Evolutionary conservation across 1,284 basidiomycete species (phyloP).

Genomic region (Boletellus deceptivus): DNA sequence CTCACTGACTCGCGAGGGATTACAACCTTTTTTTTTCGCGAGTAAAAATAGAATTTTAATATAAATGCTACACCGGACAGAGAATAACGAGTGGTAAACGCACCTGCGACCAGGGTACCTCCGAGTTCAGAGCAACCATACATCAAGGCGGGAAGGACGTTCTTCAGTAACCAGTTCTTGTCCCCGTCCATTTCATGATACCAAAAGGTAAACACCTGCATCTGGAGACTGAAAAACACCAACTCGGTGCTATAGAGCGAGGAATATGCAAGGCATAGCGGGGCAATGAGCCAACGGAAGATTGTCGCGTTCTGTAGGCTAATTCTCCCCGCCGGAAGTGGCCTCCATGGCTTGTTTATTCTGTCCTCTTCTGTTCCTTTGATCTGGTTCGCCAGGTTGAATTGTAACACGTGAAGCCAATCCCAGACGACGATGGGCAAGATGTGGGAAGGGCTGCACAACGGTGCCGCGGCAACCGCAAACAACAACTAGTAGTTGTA

Average conservation of each 20-base stretch:
- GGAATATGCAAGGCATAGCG: conserved; percentile 35
- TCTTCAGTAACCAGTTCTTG: conserved; percentile 37
- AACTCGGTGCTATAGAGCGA: conserved; percentile 30
- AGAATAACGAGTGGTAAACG: background rate
- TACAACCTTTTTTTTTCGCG: background rate
- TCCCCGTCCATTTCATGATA: conserved; percentile 40
- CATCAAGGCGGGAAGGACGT: conserved; percentile 37
- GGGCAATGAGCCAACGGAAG: conserved; percentile 38
- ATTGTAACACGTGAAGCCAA: conserved; percentile 43
- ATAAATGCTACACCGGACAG: background rate
- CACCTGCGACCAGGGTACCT: conserved; percentile 37
- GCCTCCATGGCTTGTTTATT: conserved; percentile 41
- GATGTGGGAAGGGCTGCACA: conserved; percentile 19
- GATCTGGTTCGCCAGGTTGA: conserved; percentile 44
- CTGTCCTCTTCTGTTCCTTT: conserved; percentile 40
- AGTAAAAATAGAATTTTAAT: background rate
- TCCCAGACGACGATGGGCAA: conserved; percentile 38
- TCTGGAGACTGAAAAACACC: conserved; percentile 32
- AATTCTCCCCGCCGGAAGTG: conserved; percentile 40
- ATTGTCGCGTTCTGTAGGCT: conserved; percentile 29
- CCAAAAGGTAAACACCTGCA: conserved; percentile 30
- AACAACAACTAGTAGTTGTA: conserved; percentile 34
- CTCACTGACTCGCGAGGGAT: conserved; percentile 16
- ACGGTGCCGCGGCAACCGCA: conserved; percentile 33
- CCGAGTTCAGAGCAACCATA: conserved; percentile 39